These are phyloP conservation scores for Solanum appendiculatum DNA, from an alignment of 257 asterid genomes.

Conservation along the genomic window DNA sequence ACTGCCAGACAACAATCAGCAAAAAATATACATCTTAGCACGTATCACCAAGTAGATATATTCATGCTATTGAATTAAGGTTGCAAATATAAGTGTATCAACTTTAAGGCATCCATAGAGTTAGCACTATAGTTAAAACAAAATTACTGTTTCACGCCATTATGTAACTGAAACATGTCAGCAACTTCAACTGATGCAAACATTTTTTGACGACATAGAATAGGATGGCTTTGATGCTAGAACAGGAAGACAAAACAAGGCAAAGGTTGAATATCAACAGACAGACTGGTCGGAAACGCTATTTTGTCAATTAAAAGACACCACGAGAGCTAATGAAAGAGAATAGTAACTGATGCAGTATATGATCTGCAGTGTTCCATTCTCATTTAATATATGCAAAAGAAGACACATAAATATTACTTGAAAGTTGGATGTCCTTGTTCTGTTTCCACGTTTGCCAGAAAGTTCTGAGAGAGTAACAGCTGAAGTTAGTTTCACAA, in stretches of 20 bases:
- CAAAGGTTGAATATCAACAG: neutral
- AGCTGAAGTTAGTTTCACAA: neutral
- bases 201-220: neutral
- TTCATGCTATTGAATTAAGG: neutral
- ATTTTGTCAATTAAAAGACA: neutral
- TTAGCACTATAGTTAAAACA: neutral
- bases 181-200: neutral
- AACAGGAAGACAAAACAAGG: neutral
- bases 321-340: neutral
- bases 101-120: neutral
- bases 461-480: conserved; percentile 57
- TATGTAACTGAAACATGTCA: neutral
- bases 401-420: conserved; percentile 26
- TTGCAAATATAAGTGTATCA: neutral
- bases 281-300: neutral
- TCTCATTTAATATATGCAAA: neutral
- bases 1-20: conserved; percentile 31
- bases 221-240: neutral
- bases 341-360: neutral
- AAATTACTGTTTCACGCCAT: neutral
- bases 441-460: conserved; percentile 49
- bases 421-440: conserved; percentile 47
- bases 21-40: neutral
- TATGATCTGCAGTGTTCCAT: neutral
- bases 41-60: neutral